Percentiles rank a stretch among this genome's conserved stretches.
These are phyloP conservation scores for Calonectria leucothoes DNA, from an alignment of 2,329 filamentous ascomycete genomes.

Conservation along the genomic window DNA sequence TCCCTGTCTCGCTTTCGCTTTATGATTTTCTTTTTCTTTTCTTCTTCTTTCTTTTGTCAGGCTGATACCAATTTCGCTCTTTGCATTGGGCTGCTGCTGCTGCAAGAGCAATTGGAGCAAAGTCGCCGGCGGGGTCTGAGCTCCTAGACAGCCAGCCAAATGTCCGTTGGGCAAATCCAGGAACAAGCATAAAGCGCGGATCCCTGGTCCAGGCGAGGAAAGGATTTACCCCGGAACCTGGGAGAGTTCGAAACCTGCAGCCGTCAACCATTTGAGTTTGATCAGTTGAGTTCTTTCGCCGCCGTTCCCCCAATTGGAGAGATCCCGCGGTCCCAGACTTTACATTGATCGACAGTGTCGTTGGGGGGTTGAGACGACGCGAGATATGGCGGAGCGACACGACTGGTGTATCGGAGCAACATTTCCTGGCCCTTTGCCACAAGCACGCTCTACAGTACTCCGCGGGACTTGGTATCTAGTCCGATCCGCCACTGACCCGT, in stretches of 20 bases:
- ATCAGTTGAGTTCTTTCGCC: not conserved
- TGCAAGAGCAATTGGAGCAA: not conserved
- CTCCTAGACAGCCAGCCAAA: not conserved
- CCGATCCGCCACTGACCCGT: not conserved
- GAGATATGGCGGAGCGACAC: slow-evolving; percentile 2
- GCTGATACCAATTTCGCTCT: not conserved
- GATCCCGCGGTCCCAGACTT: not conserved
- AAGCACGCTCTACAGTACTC: not conserved
- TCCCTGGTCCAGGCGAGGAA: not conserved
- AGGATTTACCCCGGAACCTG: not conserved
- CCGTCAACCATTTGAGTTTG: not conserved
- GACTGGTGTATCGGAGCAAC: not conserved
- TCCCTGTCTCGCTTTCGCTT: not conserved
- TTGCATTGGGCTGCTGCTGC: not conserved
- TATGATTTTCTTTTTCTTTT: not conserved
- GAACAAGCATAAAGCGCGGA: slow-evolving; percentile 3
- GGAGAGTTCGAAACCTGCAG: not conserved
- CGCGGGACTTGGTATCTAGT: not conserved
- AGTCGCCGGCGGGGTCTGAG: not conserved
- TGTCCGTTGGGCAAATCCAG: not conserved
- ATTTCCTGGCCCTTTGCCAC: not conserved
- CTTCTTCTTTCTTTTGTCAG: not conserved
- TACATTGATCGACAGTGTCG: not conserved
- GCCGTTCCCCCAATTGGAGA: not conserved
- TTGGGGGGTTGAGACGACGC: not conserved